Percentiles rank a stretch among this genome's conserved stretches.
These are phyloP conservation scores for Solanum stenotomum DNA, from an alignment of 257 asterid genomes.

Conservation along the genomic window DNA sequence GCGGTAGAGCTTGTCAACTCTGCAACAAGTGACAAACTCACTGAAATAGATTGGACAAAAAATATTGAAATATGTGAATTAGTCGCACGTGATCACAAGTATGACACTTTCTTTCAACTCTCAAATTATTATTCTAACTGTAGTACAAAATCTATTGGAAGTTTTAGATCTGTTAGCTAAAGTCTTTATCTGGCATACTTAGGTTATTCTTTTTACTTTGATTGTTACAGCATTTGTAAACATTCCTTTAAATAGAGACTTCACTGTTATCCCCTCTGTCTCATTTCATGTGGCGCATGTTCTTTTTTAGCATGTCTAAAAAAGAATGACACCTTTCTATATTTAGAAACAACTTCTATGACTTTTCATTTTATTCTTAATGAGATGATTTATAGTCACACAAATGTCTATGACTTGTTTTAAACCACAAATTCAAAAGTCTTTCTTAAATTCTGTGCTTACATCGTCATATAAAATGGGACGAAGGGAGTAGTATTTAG, in stretches of 20 bases:
- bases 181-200: not conserved
- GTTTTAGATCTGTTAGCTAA: not conserved
- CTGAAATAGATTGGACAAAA: conserved; percentile 87
- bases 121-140: not conserved
- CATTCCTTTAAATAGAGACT: not conserved
- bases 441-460: not conserved
- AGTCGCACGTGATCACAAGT: conserved; percentile 77
- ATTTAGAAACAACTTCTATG: not conserved
- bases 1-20: conserved; percentile 81
- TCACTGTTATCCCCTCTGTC: not conserved
- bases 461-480: not conserved
- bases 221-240: not conserved
- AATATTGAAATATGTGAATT: conserved; percentile 88
- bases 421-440: not conserved
- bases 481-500: not conserved
- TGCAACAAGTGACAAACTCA: conserved; percentile 80
- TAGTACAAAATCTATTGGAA: not conserved
- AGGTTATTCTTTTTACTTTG: not conserved
- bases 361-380: not conserved
- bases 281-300: not conserved
- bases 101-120: not conserved
- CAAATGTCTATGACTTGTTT: not conserved
- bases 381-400: not conserved
- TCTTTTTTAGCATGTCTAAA: not conserved
- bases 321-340: not conserved